Evolutionary conservation across 129 eudicot genomes (phyloP), one percentile per base, ranked within the genome.

Genomic region (Logfia minima): DNA sequence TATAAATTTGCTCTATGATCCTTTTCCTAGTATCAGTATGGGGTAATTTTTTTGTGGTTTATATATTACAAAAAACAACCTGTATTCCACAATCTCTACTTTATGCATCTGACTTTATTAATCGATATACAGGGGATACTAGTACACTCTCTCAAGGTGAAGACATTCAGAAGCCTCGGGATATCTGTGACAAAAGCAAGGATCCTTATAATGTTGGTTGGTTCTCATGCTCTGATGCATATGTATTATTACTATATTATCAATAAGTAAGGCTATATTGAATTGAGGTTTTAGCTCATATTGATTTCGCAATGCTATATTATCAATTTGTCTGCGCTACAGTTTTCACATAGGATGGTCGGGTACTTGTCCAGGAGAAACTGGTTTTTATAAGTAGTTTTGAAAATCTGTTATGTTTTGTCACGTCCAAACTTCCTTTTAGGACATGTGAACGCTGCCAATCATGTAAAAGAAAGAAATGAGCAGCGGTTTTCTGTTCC

Each of bases 401-500:
- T 9, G 9, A 48, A 11, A 13, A 13, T 14, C 18, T 45, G 53
- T 45, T 45, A 2, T 45, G 17, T 14, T 45, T 45, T 45, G 5
- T 45, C 55, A 48, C 5, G 55, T 14, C 1, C 17, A 2, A 48
- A 48, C 55, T 14, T 48, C 16, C 14, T 14, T 48, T 13, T 48
- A 48, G 55, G 55, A 48, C 14, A 48, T 14, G 21, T 75, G 37
- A 73, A 78, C 39, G 68, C 72, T 37, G 73, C 58, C 58, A 83
- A 90, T 75, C 74, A 66, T 52, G 81, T 92, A 29, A 92, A 83
- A 83, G 82, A 79, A 52, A 84, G 83, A 81, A 83, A 67, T 32
- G 89, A 90, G 81, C 98, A 86, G 86, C 85, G 98, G 35, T 88
- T 83, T 86, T 84, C 96, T 53, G 77, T 85, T 72, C 96, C 96